Base-by-base conservation (phyloP, 2,329 filamentous ascomycete species). In the Phialophora verrucosa region DNA sequence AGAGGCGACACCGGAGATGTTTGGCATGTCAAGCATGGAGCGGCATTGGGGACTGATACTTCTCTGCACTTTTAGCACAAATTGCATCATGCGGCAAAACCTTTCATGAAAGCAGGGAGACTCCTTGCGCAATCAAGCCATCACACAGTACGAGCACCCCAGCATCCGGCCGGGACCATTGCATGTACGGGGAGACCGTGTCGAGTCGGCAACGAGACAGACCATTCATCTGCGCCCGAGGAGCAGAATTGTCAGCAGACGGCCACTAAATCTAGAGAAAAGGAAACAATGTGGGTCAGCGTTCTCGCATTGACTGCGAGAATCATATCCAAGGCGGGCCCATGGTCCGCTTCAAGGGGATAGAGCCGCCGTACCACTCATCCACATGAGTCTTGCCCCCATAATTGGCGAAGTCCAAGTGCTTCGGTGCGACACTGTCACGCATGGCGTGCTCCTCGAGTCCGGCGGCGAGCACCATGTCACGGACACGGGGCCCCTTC, bases 71-170 rank as follows among this genome's bases (percentile, higher is more conserved):
- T 58, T 83, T 79, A 58, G 76, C 78, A 59, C 80, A 81, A 11
- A 79, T 76, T 0, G 80, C 84, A 42, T 85, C 79, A 0, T 82
- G 83, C 0, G 85, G 85, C 6, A 88, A 76, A 32, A 86, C 79
- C 73, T 87, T 88, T 77, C 88, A 88, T 88, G 88, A 73, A 83
- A 82, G 69, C 85, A 87, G 4, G 76, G 75, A 25, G 81, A 84
- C 70, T 87, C 84, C 56, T 77, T 68, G 58, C 77, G 10, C 76
- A 76, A 68, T 85, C 84, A 3, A 87, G 77, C 84, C 85, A 87
- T 75, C 86, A 86, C 6, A 86, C 84, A 72, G 81, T 83, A 50
- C 84, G 76, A 14, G 83, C 84, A 12, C 84, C 84, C 6, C 81
- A 80, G 32, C 86, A 80, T 31, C 86, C 80, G 2, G 84, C 84